phyloP scores from a whole-genome alignment of 345 rosid species.

The Hibiscus tridactylites region DNA sequence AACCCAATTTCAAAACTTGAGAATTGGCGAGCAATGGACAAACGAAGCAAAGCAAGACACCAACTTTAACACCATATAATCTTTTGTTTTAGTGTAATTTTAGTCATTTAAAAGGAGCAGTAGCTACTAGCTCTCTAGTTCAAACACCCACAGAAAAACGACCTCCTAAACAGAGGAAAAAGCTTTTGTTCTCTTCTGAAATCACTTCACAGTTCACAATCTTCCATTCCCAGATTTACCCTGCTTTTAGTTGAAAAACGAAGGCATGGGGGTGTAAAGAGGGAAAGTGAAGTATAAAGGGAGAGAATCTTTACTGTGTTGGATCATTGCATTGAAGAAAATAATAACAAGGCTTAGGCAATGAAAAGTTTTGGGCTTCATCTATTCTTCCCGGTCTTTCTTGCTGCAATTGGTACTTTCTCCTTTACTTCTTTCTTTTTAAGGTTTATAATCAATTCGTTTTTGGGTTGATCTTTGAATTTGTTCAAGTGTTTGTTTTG shows the following conservation, averaged over 20 bases:
- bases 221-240: neutral
- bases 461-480: constrained; percentile 13
- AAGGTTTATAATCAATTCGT: neutral
- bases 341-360: neutral
- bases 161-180: constrained; percentile 19
- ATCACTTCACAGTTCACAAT: constrained; percentile 1
- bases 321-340: constrained; percentile 19
- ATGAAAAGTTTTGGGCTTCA: constrained; percentile 34
- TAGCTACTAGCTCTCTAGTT: neutral
- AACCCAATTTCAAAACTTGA: neutral
- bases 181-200: neutral
- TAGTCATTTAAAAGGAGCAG: neutral
- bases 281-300: constrained; percentile 2
- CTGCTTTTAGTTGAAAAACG: neutral
- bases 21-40: constrained; percentile 1
- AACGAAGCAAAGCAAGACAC: neutral
- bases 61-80: neutral
- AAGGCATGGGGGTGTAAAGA: neutral
- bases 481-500: constrained; percentile 7
- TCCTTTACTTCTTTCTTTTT: neutral
- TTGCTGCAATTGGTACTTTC: constrained; percentile 46
- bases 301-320: constrained; percentile 22
- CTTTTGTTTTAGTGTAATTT: neutral
- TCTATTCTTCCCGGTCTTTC: constrained; percentile 32
- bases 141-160: constrained; percentile 9